These are phyloP conservation scores for Fraxinus xanthoxyloides DNA, from an alignment of 305 asterid species.

Conservation along the genomic window DNA sequence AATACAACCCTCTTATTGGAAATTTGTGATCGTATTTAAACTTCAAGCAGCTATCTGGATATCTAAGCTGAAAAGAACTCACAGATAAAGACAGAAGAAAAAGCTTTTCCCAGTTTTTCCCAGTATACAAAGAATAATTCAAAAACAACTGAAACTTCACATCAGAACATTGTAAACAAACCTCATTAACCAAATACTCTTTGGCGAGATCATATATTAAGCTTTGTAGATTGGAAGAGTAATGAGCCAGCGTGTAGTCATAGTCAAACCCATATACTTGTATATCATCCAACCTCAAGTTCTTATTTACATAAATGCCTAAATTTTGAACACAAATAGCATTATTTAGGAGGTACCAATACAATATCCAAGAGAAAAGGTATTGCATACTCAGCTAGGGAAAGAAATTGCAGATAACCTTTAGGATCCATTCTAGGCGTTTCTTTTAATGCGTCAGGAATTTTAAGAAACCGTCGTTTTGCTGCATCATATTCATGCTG, in stretches of 20 bases:
- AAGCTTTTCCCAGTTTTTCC: neutral
- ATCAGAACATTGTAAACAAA: constrained; percentile 33
- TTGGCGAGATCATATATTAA: constrained; percentile 90
- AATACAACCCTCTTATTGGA: constrained; percentile 93
- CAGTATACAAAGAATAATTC: neutral
- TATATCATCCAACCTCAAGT: constrained; percentile 81
- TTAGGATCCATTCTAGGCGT: constrained; percentile 84
- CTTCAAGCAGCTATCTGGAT: constrained; percentile 79
- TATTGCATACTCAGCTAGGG: constrained; percentile 8
- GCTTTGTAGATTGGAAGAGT: constrained; percentile 76
- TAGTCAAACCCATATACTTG: constrained; percentile 94
- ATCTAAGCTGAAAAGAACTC: constrained; percentile 61
- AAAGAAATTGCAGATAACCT: constrained; percentile 42
- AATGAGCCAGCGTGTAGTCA: constrained; percentile 96
- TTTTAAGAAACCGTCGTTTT: constrained; percentile 59
- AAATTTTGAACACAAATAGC: constrained; percentile 30
- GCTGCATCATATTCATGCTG: constrained; percentile 58
- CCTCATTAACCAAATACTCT: constrained; percentile 89
- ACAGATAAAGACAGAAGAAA: neutral
- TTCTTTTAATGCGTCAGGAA: constrained; percentile 65
- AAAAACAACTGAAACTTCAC: neutral
- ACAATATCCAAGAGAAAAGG: neutral
- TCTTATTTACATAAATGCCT: constrained; percentile 89
- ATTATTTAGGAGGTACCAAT: constrained; percentile 11
- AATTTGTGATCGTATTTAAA: constrained; percentile 79